Evolutionary conservation across 2,329 filamentous ascomycete genomes (phyloP).

Genomic region (Colletotrichum chrysophilum): DNA sequence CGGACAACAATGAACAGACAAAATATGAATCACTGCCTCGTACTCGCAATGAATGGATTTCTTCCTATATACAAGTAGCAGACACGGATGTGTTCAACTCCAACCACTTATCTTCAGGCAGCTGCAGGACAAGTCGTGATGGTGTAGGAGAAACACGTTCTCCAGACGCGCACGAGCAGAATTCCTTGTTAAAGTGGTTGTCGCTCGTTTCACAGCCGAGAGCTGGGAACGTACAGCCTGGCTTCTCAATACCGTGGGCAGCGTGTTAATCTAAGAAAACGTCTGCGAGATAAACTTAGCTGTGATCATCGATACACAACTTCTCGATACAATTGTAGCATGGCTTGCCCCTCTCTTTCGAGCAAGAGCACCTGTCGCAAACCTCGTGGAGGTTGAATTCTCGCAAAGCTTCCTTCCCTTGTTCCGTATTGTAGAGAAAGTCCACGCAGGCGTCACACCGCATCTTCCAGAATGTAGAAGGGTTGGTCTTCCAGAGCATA

Average conservation of each 20-base stretch:
- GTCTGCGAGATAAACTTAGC: not conserved
- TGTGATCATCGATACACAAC: not conserved
- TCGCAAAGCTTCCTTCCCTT: not conserved
- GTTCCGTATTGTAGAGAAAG: not conserved
- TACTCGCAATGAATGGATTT: not conserved
- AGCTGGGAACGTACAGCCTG: not conserved
- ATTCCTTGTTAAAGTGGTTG: not conserved
- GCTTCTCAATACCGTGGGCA: not conserved
- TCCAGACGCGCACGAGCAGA: not conserved
- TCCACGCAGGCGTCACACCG: not conserved
- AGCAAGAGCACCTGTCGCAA: not conserved
- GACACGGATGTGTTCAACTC: not conserved
- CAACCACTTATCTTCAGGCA: not conserved
- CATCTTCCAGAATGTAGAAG: not conserved
- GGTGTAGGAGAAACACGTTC: not conserved
- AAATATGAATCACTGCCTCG: not conserved
- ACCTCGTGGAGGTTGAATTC: not conserved
- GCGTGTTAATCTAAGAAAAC: not conserved
- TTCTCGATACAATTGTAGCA: not conserved
- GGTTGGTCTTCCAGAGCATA: not conserved
- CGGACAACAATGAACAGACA: not conserved
- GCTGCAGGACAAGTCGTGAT: not conserved
- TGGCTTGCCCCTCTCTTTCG: not conserved
- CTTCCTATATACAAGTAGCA: not conserved
- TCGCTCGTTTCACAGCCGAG: not conserved